Percentiles rank a stretch among this genome's conserved stretches.
These are phyloP conservation scores for Naganishia friedmannii DNA, from an alignment of 768 basidiomycete species.

Conservation along the genomic window DNA sequence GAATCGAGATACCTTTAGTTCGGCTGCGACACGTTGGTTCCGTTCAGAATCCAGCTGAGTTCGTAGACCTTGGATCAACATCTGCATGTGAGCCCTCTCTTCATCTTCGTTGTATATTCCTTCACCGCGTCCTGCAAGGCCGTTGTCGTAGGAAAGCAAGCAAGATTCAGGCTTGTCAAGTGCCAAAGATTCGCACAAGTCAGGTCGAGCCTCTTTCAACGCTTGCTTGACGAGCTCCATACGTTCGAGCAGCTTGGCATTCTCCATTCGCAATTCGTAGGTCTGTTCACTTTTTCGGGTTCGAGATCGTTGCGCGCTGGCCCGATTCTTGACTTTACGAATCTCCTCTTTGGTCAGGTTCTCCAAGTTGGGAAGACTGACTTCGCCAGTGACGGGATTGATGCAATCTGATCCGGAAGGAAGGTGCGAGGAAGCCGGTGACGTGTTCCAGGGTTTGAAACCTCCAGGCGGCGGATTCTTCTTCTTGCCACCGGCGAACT, in stretches of 20 bases:
- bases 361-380: conserved; percentile 29
- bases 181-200: conserved; percentile 10
- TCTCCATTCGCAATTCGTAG: conserved; percentile 28
- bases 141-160: background rate
- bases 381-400: conserved; percentile 34
- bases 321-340: conserved; percentile 34
- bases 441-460: conserved; percentile 34
- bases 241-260: conserved; percentile 26
- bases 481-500: conserved; percentile 21
- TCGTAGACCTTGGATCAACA: conserved; percentile 28
- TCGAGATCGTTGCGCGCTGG: conserved; percentile 27
- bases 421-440: conserved; percentile 30
- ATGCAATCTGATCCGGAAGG: conserved; percentile 33
- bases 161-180: conserved; percentile 13
- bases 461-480: conserved; percentile 29
- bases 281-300: conserved; percentile 30
- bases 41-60: conserved; percentile 24
- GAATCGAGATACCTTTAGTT: conserved; percentile 24
- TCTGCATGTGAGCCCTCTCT: conserved; percentile 29
- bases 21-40: conserved; percentile 24
- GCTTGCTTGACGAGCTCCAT: conserved; percentile 23
- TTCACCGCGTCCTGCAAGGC: background rate
- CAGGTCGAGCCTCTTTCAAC: background rate
- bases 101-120: conserved; percentile 21
- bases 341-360: conserved; percentile 34